Evolutionary conservation across 176 grass and related monocot genomes (phyloP).

Genomic region (Eragrostis curvula): DNA sequence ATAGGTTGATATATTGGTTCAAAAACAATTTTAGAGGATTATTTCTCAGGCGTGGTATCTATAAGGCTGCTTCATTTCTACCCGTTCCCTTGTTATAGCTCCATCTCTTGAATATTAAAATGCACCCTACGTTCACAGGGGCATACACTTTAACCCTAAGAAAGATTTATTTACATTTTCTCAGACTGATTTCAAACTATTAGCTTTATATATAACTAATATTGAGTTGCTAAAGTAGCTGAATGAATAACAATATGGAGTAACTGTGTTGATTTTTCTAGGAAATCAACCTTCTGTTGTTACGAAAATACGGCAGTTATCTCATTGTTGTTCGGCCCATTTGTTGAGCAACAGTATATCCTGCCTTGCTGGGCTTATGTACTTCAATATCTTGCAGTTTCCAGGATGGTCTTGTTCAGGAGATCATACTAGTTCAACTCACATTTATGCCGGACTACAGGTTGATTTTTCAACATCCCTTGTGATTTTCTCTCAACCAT

Average conservation of each 20-base stretch:
- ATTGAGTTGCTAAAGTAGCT: background rate
- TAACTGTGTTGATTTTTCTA: too few species aligned
- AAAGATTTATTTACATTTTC: background rate
- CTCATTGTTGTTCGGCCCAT: too few species aligned
- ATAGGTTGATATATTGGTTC: conserved; percentile 11
- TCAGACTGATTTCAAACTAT: conserved; percentile 13
- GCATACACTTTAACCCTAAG: background rate
- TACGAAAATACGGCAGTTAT: too few species aligned
- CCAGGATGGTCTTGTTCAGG: conserved; percentile 90
- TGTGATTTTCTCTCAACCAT: conserved; percentile 23
- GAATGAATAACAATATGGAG: conserved; percentile 14
- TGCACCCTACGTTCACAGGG: background rate
- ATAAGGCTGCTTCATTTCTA: conserved; percentile 7
- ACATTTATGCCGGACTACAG: conserved; percentile 88
- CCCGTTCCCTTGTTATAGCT: conserved; percentile 12
- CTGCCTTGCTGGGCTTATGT: conserved; percentile 29
- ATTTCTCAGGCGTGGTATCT: background rate
- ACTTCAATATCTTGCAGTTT: conserved; percentile 57
- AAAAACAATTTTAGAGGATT: background rate
- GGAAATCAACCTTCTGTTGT: too few species aligned
- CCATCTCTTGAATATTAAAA: conserved; percentile 8
- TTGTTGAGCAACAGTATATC: too few species aligned
- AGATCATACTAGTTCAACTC: conserved; percentile 50
- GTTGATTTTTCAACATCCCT: conserved; percentile 41
- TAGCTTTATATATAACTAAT: background rate